Evolutionary conservation across 2,329 filamentous ascomycete species (phyloP).

Genomic region (Epichloe coenophiala): DNA sequence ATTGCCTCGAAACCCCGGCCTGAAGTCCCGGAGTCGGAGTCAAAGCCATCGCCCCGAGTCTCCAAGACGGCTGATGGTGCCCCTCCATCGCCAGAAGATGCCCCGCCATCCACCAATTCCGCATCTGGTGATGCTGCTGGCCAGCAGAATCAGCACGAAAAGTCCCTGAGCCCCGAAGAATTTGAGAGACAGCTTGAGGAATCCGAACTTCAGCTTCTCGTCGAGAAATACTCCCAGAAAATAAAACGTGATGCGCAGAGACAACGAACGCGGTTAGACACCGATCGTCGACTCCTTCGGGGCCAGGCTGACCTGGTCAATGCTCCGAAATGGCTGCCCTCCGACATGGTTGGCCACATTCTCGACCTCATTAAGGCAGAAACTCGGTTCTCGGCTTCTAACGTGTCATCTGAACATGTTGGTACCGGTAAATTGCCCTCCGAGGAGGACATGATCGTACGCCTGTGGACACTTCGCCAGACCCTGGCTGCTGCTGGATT

Average conservation of each 20-base stretch:
- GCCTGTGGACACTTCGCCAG: constrained; percentile 74
- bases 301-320: constrained; percentile 62
- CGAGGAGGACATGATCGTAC: constrained; percentile 67
- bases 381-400: constrained; percentile 41
- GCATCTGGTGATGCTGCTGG: constrained; percentile 1
- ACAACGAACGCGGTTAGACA: constrained; percentile 66
- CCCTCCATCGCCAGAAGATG: constrained; percentile 9
- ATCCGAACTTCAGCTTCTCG: constrained; percentile 74
- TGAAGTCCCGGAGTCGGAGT: constrained; percentile 34
- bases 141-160: constrained; percentile 14
- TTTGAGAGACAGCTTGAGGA: constrained; percentile 81
- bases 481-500: constrained; percentile 59
- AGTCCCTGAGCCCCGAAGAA: constrained; percentile 66
- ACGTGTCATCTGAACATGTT: constrained; percentile 30
- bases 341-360: constrained; percentile 65
- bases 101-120: constrained; percentile 15
- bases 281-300: constrained; percentile 70
- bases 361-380: constrained; percentile 60
- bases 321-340: constrained; percentile 65
- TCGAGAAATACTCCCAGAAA: constrained; percentile 73
- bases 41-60: constrained; percentile 12
- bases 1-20: constrained; percentile 68
- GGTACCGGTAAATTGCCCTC: constrained; percentile 38
- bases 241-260: constrained; percentile 66
- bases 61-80: constrained; percentile 14